phyloP scores from a whole-genome alignment of 345 rosid genomes.

The Angophora floribunda region DNA sequence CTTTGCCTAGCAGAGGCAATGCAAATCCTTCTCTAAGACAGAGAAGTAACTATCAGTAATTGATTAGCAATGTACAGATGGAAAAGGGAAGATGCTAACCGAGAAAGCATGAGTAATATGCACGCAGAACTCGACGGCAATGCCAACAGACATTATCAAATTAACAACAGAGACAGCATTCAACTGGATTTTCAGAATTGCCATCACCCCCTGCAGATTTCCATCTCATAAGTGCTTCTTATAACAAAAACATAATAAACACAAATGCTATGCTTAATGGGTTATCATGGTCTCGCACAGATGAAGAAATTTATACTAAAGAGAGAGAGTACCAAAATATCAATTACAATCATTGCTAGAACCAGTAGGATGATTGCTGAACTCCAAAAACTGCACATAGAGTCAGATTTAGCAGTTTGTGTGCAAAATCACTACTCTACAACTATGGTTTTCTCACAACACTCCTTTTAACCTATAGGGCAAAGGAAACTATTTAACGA shows the following conservation, averaged over 20 bases:
- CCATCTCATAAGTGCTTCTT: slow-evolving; percentile 4
- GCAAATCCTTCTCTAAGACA: not conserved
- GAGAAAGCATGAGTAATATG: slow-evolving; percentile 89
- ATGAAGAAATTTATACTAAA: not conserved
- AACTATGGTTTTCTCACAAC: not conserved
- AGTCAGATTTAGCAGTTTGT: not conserved
- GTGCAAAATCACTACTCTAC: not conserved
- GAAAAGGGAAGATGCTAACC: slow-evolving; percentile 33
- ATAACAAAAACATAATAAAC: not conserved
- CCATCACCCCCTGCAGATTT: slow-evolving; percentile 89
- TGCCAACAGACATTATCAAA: slow-evolving; percentile 93
- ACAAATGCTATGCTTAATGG: not conserved
- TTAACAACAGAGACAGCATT: slow-evolving; percentile 95
- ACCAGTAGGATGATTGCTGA: slow-evolving; percentile 88
- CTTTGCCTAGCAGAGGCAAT: not conserved
- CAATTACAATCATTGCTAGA: slow-evolving; percentile 75
- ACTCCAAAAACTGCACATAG: slow-evolving; percentile 68
- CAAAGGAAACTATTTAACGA: not conserved
- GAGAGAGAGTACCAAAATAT: slow-evolving; percentile 57
- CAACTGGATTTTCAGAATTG: slow-evolving; percentile 76
- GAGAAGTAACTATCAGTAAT: not conserved
- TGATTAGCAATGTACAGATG: not conserved
- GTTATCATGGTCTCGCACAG: not conserved
- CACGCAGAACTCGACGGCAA: slow-evolving; percentile 93
- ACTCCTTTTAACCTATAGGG: not conserved